Evolutionary conservation across 371 early-diverging fungal species (phyloP).

Genomic region (Mucor lusitanicus): DNA sequence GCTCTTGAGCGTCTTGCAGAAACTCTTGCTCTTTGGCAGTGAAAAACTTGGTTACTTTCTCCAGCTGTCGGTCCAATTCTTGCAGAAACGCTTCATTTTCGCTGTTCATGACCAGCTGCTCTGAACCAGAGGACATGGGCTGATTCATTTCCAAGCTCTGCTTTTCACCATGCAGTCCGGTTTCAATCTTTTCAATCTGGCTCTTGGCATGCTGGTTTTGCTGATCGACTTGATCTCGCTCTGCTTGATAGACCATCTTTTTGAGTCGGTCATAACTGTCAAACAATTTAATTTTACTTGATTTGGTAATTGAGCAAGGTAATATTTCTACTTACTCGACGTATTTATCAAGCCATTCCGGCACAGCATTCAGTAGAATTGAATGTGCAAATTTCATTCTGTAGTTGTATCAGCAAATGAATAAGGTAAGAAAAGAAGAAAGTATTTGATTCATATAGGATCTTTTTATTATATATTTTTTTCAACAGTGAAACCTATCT

Average conservation of each 20-base stretch:
- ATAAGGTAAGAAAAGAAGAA: background rate
- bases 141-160: slow-evolving; percentile 17
- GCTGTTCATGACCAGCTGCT: background rate
- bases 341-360: slow-evolving; percentile 87
- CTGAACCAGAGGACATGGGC: background rate
- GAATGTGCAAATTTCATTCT: slow-evolving; percentile 89
- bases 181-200: slow-evolving; percentile 21
- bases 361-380: slow-evolving; percentile 84
- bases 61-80: slow-evolving; percentile 77
- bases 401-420: background rate
- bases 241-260: slow-evolving; percentile 84
- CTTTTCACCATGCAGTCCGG: slow-evolving; percentile 10
- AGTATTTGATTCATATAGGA: background rate
- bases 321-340: slow-evolving; percentile 57
- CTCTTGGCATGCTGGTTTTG: background rate
- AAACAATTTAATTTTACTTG: background rate
- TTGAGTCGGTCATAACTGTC: slow-evolving; percentile 83
- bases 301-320: background rate
- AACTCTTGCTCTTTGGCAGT: slow-evolving; percentile 75
- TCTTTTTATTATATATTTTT: background rate
- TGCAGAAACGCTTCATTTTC: slow-evolving; percentile 49
- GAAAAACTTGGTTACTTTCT: slow-evolving; percentile 79
- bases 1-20: slow-evolving; percentile 23
- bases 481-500: background rate
- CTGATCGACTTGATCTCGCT: slow-evolving; percentile 73